A percentile compares a stretch with the other conserved stretches of the same genome.
phyloP scores from a whole-genome alignment of 2,329 filamentous ascomycete species.

The Colletotrichum lini region DNA sequence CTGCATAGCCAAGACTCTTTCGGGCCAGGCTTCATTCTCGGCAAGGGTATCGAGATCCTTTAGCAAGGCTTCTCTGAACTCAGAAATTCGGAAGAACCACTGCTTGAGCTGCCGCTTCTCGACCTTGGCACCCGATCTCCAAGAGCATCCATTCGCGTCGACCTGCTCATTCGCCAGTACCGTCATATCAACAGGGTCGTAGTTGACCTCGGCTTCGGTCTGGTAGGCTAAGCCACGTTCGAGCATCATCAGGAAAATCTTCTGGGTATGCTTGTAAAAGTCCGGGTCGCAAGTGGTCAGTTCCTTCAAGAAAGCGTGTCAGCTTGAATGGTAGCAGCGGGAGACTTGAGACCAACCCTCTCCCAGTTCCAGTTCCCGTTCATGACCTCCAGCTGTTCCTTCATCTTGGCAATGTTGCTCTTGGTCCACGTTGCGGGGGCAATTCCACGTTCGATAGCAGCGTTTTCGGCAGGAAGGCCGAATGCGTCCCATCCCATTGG shows the following conservation, averaged over 20 bases:
- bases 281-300: conserved; percentile 85
- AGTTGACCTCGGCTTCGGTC: conserved; percentile 88
- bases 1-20: conserved; percentile 86
- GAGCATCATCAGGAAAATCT: conserved; percentile 84
- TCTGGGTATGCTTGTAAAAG: conserved; percentile 93
- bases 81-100: conserved; percentile 91
- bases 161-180: conserved; percentile 95
- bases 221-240: conserved; percentile 85
- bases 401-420: conserved; percentile 88
- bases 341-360: conserved; percentile 68
- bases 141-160: conserved; percentile 86
- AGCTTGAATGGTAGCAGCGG: conserved; percentile 7
- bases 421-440: conserved; percentile 85
- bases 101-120: conserved; percentile 85
- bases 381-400: conserved; percentile 82
- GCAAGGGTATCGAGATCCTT: conserved; percentile 78
- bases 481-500: conserved; percentile 98
- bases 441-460: conserved; percentile 85
- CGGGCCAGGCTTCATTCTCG: conserved; percentile 80
- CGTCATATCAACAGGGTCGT: conserved; percentile 89
- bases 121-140: conserved; percentile 88
- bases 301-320: conserved; percentile 68
- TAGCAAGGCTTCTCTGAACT: conserved; percentile 80
- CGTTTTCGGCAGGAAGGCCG: conserved; percentile 91
- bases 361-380: conserved; percentile 89